A percentile compares a stretch with the other conserved stretches of the same genome.
Conservation (phyloP, 106 monocot species). For the Acorus calamus region DNA sequence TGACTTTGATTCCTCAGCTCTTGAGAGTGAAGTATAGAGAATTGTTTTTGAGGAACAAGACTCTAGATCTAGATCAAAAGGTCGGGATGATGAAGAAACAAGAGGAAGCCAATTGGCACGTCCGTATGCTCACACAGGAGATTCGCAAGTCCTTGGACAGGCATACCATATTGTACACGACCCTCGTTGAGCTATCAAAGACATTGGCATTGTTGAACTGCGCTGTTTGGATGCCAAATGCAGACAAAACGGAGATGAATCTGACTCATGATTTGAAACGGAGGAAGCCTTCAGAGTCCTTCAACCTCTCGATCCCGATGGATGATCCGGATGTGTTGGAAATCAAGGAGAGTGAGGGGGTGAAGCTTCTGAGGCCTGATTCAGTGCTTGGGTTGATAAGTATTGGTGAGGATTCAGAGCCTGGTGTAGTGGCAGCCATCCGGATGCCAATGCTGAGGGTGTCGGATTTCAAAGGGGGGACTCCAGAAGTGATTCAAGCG, state of each 20-base stretch:
- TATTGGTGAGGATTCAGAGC: constrained; percentile 3
- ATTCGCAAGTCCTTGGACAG: constrained; percentile 19
- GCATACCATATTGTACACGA: constrained; percentile 25
- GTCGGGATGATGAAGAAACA: constrained; percentile 21
- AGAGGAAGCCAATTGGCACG: constrained; percentile 27
- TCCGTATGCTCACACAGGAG: constrained; percentile 23
- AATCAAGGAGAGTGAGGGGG: constrained; percentile 8
- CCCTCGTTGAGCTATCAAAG: constrained; percentile 26
- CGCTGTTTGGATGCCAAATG: constrained; percentile 20
- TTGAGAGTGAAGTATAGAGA: constrained; percentile 21
- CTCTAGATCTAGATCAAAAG: constrained; percentile 13
- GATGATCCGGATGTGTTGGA: constrained; percentile 15
- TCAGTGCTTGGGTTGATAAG: constrained; percentile 18
- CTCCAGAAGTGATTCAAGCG: constrained; percentile 22
- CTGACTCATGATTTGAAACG: constrained; percentile 18
- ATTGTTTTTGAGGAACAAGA: constrained; percentile 10
- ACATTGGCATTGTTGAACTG: constrained; percentile 21
- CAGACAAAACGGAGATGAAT: constrained; percentile 8
- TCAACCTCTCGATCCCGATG: constrained; percentile 5
- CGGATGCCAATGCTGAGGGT: constrained; percentile 24
- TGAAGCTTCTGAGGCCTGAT: constrained; percentile 10
- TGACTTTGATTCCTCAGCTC: constrained; percentile 39
- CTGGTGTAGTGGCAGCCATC: constrained; percentile 22
- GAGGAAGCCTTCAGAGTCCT: neutral
- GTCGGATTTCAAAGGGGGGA: constrained; percentile 4